Percentiles rank a stretch among this genome's conserved stretches.
phyloP scores from a whole-genome alignment of 305 asterid species.

The Fraxinus floribunda region DNA sequence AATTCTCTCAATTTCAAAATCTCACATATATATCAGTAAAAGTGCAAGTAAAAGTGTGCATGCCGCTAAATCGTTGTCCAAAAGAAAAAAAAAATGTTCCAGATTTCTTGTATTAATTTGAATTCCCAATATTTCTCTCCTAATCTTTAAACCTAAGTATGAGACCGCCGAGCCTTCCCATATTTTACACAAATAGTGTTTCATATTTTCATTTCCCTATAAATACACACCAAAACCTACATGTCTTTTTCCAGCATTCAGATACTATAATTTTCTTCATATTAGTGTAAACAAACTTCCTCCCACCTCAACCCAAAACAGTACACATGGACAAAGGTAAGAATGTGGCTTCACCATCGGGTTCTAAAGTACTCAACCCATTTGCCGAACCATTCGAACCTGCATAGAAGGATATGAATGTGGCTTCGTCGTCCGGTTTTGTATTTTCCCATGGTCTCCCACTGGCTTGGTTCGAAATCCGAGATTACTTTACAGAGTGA shows the following conservation, averaged over 20 bases:
- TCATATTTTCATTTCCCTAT: background rate
- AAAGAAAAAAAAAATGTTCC: background rate
- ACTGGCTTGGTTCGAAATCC: background rate
- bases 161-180: background rate
- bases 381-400: background rate
- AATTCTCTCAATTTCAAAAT: background rate
- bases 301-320: background rate
- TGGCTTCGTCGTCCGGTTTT: background rate
- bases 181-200: background rate
- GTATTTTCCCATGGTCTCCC: background rate
- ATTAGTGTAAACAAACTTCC: background rate
- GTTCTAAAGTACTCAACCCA: background rate
- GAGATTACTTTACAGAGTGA: background rate
- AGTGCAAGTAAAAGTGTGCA: background rate
- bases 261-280: background rate
- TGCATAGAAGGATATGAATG: background rate
- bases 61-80: background rate
- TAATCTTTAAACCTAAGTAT: background rate
- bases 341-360: background rate
- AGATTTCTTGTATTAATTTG: background rate
- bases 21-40: background rate
- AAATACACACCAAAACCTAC: background rate
- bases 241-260: background rate
- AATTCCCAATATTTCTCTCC: background rate
- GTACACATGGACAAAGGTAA: background rate